phyloP scores from a whole-genome alignment of 495 filamentous ascomycete genomes.

The Lineolata rhizophorae region DNA sequence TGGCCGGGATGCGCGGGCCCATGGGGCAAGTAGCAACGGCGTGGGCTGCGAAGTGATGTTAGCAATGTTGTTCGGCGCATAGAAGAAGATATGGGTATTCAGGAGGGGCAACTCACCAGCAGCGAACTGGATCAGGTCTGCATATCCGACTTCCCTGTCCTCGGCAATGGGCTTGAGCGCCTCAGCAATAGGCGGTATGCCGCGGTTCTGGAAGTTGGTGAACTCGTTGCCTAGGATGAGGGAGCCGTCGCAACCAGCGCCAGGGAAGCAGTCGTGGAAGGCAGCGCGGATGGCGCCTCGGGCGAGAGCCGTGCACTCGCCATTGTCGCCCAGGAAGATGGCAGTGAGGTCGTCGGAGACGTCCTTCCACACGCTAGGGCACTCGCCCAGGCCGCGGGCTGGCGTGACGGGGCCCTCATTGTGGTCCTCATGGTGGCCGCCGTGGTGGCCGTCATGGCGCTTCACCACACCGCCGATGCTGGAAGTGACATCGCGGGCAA shows the following conservation, averaged over 20 bases:
- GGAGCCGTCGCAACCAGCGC: conserved; percentile 11
- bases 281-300: conserved; percentile 12
- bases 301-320: conserved; percentile 11
- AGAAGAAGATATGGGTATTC: no score
- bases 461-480: no score
- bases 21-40: conserved; percentile 11
- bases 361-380: conserved; percentile 9
- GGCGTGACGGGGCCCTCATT: no score
- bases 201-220: conserved; percentile 7
- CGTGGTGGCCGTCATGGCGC: no score
- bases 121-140: conserved; percentile 13
- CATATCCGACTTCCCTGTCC: conserved; percentile 8
- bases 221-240: conserved; percentile 11
- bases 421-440: no score
- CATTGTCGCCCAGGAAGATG: conserved; percentile 6
- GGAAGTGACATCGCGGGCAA: no score
- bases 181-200: conserved; percentile 4
- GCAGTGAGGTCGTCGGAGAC: conserved; percentile 7
- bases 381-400: no score
- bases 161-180: conserved; percentile 4
- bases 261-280: conserved; percentile 11
- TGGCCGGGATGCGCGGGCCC: conserved; percentile 7
- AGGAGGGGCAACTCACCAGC: conserved; percentile 5
- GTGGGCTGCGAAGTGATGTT: conserved; percentile 6
- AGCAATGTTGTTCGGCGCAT: not conserved